A percentile compares a stretch with the other conserved stretches of the same genome.
Evolutionary conservation across 768 basidiomycete genomes (phyloP).

Genomic region (Cystobasidium ongulense): DNA sequence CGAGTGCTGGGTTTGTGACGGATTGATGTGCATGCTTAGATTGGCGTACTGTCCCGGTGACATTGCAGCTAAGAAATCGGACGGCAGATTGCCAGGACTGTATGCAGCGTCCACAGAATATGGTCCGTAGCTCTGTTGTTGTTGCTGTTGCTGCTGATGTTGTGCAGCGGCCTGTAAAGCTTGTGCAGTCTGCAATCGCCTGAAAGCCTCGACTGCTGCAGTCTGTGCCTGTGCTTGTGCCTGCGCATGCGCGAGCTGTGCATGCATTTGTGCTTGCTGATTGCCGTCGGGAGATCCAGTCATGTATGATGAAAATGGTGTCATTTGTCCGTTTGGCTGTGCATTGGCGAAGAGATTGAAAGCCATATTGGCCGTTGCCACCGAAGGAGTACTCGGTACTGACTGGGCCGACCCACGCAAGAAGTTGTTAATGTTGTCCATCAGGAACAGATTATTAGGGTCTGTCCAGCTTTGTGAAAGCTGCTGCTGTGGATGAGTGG

Average conservation of each 20-base stretch:
- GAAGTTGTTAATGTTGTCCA: not conserved
- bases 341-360: constrained; percentile 11
- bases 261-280: not conserved
- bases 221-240: constrained; percentile 6
- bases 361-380: not conserved
- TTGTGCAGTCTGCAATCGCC: constrained; percentile 20
- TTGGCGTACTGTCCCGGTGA: not conserved
- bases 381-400: not conserved
- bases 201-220: constrained; percentile 17
- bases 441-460: not conserved
- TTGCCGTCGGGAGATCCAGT: not conserved
- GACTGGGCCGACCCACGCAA: not conserved
- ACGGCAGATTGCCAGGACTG: not conserved
- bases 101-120: constrained; percentile 4
- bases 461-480: not conserved
- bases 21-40: constrained; percentile 10
- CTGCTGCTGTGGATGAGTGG: not conserved
- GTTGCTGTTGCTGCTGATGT: constrained; percentile 4
- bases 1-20: not conserved
- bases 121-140: not conserved
- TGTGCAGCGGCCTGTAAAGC: not conserved
- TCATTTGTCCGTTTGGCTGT: not conserved
- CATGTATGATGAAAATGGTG: not conserved
- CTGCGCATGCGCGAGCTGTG: not conserved
- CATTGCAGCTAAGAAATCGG: not conserved